Evolutionary conservation across 164 flowering plant species (phyloP), one percentile per base, ranked within the genome.

Genomic region (Nymphaea thermarum): DNA sequence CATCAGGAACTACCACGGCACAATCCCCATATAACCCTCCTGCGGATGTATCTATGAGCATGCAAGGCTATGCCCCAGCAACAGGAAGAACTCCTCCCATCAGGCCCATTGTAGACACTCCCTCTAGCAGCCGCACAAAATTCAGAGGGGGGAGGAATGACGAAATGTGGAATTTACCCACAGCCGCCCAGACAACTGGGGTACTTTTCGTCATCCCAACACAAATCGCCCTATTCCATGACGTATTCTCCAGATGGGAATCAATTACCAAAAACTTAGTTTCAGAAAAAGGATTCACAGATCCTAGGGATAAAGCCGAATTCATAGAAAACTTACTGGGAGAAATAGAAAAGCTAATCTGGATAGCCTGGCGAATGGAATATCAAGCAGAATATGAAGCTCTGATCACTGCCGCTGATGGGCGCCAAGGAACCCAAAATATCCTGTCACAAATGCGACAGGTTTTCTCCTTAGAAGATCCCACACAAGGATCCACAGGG

Each of bases 361-460:
- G 71, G 71, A 63, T 69, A 12, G 43, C 42, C 18, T 69, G 71
- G 71, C 4, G 71, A 18, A 63, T 44, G 66, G 16, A 6, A 5
- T 69, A 62, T 36, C 41, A 62, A 7, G 43, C 17, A 8, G 65
- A 61, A 18, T 68, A 68, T 68, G 44, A 68, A 42, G n/a, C 11
- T 11, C 7, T 68, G 18, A 12, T 68, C 6, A 11, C 11, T 4
- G 2, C 18, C 3, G 71, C 71, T 16, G 68, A 66, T 4, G 68
- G 61, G 15, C 4, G 60, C 2, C n/a, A 44, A 15, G 70, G 62
- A 11, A 59, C 64, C 5, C 44, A 67, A 11, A 68, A 68, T 18
- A 44, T 68, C 7, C 55, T 68, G 2, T 61, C 71, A 14, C 51
- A 62, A 6, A 68, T 68, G 12, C 43, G 71, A 44, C 12, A 16